These are phyloP conservation scores for Colletotrichum agaves DNA, from an alignment of 2,329 filamentous ascomycete species.

Conservation along the genomic window DNA sequence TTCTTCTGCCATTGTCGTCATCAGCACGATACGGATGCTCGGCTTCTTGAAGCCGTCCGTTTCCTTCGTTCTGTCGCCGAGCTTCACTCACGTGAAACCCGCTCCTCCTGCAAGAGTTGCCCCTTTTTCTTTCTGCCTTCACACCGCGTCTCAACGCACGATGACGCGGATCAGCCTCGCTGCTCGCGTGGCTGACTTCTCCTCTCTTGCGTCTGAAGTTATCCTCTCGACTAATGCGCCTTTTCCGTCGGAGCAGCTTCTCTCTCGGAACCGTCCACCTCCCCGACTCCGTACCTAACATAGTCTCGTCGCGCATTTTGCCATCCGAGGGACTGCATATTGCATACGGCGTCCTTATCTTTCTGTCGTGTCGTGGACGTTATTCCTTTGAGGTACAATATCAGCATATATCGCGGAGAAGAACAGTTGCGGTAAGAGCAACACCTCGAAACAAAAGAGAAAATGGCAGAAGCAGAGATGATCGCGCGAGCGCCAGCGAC, in stretches of 20 bases:
- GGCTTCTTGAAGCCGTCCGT: conserved; percentile 1
- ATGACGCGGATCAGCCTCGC: conserved; percentile 18
- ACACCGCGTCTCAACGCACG: not conserved
- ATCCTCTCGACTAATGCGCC: conserved; percentile 19
- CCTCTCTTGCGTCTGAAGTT: conserved; percentile 13
- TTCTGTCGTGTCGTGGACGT: too few relatives aligned
- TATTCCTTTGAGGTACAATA: too few relatives aligned
- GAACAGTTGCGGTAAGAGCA: not conserved
- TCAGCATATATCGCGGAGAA: not conserved
- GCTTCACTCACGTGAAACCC: conserved; percentile 43
- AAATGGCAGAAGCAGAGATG: conserved; percentile 2
- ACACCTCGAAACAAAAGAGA: not conserved
- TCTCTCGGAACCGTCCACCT: conserved; percentile 32
- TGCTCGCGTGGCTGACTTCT: not conserved
- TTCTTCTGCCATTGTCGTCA: not conserved
- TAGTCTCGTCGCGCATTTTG: not conserved
- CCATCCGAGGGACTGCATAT: not conserved
- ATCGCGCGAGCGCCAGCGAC: not conserved
- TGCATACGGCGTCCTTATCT: not conserved
- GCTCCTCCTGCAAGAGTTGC: conserved; percentile 47
- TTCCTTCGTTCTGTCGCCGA: conserved; percentile 25
- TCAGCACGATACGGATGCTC: not conserved
- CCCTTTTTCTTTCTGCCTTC: not conserved
- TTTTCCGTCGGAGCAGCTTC: conserved; percentile 29
- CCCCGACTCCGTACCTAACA: conserved; percentile 30